These are phyloP conservation scores for Mimosa bimucronata DNA, from an alignment of 306 rosid species.

Conservation along the genomic window DNA sequence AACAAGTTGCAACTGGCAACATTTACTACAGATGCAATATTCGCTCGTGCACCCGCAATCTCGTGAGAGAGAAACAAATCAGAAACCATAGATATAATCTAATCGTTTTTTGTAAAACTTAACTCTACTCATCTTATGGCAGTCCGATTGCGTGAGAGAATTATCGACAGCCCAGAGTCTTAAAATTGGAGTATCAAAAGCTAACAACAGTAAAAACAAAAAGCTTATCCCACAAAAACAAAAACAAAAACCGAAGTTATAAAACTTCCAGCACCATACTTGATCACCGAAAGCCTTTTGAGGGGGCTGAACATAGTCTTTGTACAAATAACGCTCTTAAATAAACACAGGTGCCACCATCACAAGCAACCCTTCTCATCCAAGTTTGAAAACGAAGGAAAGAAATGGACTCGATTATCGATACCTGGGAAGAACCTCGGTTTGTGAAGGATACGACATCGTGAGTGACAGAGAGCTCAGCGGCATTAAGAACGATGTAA, in stretches of 20 bases:
- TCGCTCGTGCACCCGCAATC: neutral
- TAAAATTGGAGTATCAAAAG: neutral
- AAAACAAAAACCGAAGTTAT: neutral
- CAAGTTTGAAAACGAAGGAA: neutral
- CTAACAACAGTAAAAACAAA: neutral
- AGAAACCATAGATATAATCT: neutral
- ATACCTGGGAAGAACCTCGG: slow-evolving; percentile 58
- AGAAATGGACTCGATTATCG: neutral
- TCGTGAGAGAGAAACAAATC: neutral
- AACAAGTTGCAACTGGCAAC: neutral
- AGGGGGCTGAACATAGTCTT: neutral
- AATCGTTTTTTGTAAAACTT: neutral
- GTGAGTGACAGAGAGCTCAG: slow-evolving; percentile 54
- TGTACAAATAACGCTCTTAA: neutral
- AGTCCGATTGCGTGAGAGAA: neutral
- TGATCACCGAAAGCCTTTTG: neutral
- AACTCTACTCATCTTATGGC: neutral
- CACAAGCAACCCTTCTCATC: neutral
- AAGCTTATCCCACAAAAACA: neutral
- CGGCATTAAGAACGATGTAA: slow-evolving; percentile 85
- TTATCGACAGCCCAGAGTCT: neutral
- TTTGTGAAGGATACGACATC: slow-evolving; percentile 52
- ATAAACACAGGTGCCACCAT: neutral
- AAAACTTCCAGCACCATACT: neutral
- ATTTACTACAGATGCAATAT: neutral